A percentile compares a stretch with the other conserved stretches of the same genome.
phyloP scores from a whole-genome alignment of 495 filamentous ascomycete species.

The Pyronema omphalodes region DNA sequence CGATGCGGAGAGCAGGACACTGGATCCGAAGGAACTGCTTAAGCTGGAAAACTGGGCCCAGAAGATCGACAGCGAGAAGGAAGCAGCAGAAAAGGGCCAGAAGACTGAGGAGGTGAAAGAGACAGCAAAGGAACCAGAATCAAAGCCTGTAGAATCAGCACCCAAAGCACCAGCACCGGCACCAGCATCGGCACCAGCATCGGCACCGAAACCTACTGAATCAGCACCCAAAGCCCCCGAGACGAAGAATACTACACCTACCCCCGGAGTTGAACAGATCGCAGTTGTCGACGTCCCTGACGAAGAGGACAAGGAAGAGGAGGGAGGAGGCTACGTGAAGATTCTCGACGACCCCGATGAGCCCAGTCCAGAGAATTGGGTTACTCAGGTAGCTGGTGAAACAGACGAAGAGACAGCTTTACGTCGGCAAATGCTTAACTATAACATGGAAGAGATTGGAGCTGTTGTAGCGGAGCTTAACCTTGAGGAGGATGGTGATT shows the following conservation, averaged over 20 bases:
- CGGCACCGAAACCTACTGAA: neutral
- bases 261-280: neutral
- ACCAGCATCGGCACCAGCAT: neutral
- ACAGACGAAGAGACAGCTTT: constrained; percentile 60
- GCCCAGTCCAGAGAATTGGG: constrained; percentile 8
- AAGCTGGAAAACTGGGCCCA: constrained; percentile 34
- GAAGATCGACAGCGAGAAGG: neutral
- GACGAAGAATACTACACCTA: neutral
- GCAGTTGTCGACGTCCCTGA: neutral
- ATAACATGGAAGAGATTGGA: constrained; percentile 65
- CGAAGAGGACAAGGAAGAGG: constrained; percentile 4
- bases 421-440: constrained; percentile 80
- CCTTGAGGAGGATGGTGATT: constrained; percentile 51
- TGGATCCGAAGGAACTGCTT: constrained; percentile 2
- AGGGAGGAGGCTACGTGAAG: constrained; percentile 16
- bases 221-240: neutral
- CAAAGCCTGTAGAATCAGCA: neutral
- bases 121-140: neutral
- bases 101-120: neutral
- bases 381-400: constrained; percentile 36
- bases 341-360: constrained; percentile 13
- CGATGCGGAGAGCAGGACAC: constrained; percentile 18
- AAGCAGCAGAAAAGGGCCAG: neutral
- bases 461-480: constrained; percentile 86
- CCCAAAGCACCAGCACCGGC: neutral